Evolutionary conservation across 2,329 filamentous ascomycete species (phyloP), one percentile per base, ranked within the genome.

Genomic region (Paracorniculantispora psalliotae): DNA sequence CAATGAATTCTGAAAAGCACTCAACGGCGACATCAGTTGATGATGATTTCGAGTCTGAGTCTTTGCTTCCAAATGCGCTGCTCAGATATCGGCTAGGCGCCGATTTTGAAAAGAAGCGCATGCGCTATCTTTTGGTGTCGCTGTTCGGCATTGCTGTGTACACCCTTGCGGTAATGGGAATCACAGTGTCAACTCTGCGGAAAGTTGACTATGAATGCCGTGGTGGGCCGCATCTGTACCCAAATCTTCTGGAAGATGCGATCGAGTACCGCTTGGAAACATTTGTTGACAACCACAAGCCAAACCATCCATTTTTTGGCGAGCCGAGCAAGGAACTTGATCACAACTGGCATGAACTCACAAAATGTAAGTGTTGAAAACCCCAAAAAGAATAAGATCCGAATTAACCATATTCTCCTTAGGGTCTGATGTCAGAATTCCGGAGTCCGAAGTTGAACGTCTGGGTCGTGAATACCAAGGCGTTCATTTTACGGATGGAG

Each of bases 41-140:
- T 17, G 50, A 52, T 41, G 50, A 52, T 23, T 52, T 52, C 28
- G 50, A 52, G 17, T 52, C 50, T n/a, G 50, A 52, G 9, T 52
- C 50, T 6, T 19, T 52, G 21, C 50, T 52, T 2, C 50, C 50
- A 28, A 19, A 41, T 52, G 25, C 35, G 37, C 25, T 52, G 37
- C 37, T 52, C 21, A 41, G 23, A 13, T 52, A 52, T 21, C 50
- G 35, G 35, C 50, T 52, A 26, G 50, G 50, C 35, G 50, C 50
- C 15, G 50, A 52, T 21, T 52, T 52, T 21, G 50, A 52, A 17
- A 52, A 52, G 25, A 52, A 52, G 35, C 50, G 50, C 50, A 52
- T 52, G 50, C 50, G 50, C 2, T 52, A 52, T 26, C 50, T 52
- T n/a, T 13, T 52, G 19, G 21, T 52, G 1, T 41, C 50, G 23